Base-by-base conservation (phyloP, 2,329 filamentous ascomycete species). In the Acarospora socialis region DNA sequence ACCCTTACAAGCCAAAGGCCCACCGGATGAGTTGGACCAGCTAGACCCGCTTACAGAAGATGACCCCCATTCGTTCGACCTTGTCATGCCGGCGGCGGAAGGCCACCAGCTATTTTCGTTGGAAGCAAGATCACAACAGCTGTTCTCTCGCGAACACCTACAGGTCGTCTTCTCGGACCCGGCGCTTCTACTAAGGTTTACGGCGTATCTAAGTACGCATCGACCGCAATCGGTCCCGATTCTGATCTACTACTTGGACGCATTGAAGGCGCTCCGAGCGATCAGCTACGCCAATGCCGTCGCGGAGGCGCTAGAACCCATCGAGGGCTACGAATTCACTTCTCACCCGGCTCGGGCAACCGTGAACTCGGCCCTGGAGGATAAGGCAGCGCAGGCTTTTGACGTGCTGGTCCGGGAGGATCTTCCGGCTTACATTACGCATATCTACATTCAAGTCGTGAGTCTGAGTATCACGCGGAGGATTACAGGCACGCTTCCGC, bases 221-320 rank as follows among this genome's bases (percentile, higher is more conserved):
- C 63, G 75, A 26, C 70, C 74, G 5, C 56, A 66, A 16, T 81
- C 78, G 0, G 60, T 81, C 2, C 69, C 76, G 0, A 55, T 79
- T 6, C 53, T 84, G n/a, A 68, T 75, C 16, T 81, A 82, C 56
- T 83, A 83, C 43, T 61, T 84, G 2, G 75, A 82, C 43, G 68
- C 77, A 0, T 53, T 74, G 35, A 86, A 84, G 47, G 77, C 79
- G 1, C 53, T 81, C 8, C 70, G 72, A 43, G 77, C 79, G 1
- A 73, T 84, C 36, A 63, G 66, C 21, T 83, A 83, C 43, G 68
- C 77, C 20, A 82, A 84, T 48, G 69, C 75, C 0, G 64, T 83
- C 23, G 66, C 73, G 2, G 66, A 70, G 39, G 66, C 73, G 2
- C 57, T 81, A 7, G 61, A 69, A 17, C 63, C 64, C 0, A 65